These are phyloP conservation scores for Saccharomyces uvarum DNA, from an alignment of 1,139 yeast species.

Conservation along the genomic window DNA sequence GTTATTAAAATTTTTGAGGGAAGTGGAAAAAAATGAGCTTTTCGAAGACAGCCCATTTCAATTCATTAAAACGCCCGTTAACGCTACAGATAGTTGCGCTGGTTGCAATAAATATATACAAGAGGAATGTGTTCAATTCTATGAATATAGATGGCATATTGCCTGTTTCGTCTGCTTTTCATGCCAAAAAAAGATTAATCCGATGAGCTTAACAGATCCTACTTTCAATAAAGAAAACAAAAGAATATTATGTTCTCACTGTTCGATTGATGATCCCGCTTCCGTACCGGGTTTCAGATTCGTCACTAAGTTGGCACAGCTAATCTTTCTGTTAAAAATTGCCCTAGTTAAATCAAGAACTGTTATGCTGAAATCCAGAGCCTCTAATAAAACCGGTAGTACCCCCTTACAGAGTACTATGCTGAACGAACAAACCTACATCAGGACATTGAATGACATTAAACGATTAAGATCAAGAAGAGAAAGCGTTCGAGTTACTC, in stretches of 20 bases:
- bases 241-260: slow-evolving; percentile 48
- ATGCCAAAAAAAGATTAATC: slow-evolving; percentile 41
- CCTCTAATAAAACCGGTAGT: slow-evolving; percentile 10
- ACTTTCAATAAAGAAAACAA: slow-evolving; percentile 37
- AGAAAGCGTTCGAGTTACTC: slow-evolving; percentile 57
- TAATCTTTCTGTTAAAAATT: slow-evolving; percentile 68
- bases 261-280: slow-evolving; percentile 45
- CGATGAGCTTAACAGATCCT: slow-evolving; percentile 38
- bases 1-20: slow-evolving; percentile 53
- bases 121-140: slow-evolving; percentile 60
- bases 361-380: slow-evolving; percentile 46
- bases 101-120: slow-evolving; percentile 73
- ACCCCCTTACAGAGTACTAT: slow-evolving; percentile 16
- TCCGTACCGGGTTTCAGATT: slow-evolving; percentile 49
- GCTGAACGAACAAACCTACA: slow-evolving; percentile 45
- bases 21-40: slow-evolving; percentile 43
- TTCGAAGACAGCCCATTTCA: slow-evolving; percentile 38
- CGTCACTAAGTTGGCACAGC: slow-evolving; percentile 66
- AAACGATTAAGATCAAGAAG: slow-evolving; percentile 69
- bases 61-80: slow-evolving; percentile 46
- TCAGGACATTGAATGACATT: slow-evolving; percentile 68
- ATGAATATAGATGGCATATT: slow-evolving; percentile 71
- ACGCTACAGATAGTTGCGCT: slow-evolving; percentile 72
- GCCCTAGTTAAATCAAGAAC: slow-evolving; percentile 74
- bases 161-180: slow-evolving; percentile 59